These are phyloP conservation scores for Starmera pachycereana DNA, from an alignment of 805 yeast genomes.

Conservation along the genomic window DNA sequence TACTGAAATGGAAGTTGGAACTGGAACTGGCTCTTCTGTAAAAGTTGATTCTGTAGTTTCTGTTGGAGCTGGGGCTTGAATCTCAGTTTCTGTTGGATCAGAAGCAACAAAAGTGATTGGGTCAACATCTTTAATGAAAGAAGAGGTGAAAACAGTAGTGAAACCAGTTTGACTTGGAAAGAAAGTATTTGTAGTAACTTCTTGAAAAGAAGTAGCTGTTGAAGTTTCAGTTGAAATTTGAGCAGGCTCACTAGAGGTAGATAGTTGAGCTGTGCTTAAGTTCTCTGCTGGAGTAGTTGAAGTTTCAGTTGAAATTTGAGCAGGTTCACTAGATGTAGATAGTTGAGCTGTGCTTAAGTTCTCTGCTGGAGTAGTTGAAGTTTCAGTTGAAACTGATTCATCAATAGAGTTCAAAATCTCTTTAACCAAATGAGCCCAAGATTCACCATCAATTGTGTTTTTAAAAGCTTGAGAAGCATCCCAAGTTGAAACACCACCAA, in stretches of 20 bases:
- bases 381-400: conserved; percentile 5
- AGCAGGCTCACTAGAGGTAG: not conserved
- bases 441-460: conserved; percentile 30
- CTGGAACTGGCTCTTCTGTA: not conserved
- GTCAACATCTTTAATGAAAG: not conserved
- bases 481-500: conserved; percentile 91
- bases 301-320: not conserved
- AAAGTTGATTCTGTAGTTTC: too few species aligned
- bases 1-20: conserved; percentile 2
- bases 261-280: not conserved
- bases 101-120: not conserved
- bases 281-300: too few species aligned
- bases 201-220: conserved; percentile 3
- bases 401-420: conserved; percentile 23
- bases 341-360: conserved; percentile 1
- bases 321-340: not conserved
- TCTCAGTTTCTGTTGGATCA: not conserved
- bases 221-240: too few species aligned
- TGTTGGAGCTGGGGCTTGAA: too few species aligned
- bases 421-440: conserved; percentile 36
- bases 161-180: not conserved
- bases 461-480: conserved; percentile 72
- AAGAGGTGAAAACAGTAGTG: not conserved
- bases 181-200: conserved; percentile 1
- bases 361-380: not conserved